Evolutionary conservation across 768 basidiomycete species (phyloP).

Genomic region (Sporobolomyces phaffii): DNA sequence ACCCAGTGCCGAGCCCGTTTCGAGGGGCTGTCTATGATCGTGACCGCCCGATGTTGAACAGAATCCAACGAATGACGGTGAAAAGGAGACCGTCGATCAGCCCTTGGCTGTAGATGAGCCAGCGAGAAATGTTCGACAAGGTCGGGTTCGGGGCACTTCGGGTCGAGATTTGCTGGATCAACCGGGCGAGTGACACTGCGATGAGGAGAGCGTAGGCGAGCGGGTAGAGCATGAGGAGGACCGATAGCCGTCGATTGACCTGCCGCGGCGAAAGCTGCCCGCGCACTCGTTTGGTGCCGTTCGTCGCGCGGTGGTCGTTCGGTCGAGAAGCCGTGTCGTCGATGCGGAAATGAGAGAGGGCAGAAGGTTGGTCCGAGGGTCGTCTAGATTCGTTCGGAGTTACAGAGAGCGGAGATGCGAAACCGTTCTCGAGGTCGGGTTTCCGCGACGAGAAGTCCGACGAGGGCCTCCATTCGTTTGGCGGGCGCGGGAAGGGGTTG

Average conservation of each 20-base stretch:
- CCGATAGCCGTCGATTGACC: constrained; percentile 22
- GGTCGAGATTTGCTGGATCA: constrained; percentile 10
- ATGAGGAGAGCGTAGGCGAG: constrained; percentile 27
- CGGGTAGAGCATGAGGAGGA: constrained; percentile 27
- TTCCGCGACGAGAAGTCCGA: background rate
- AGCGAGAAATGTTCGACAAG: background rate
- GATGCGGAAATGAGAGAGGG: constrained; percentile 1
- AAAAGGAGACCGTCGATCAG: constrained; percentile 21
- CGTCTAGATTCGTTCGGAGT: background rate
- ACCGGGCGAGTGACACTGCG: constrained; percentile 20
- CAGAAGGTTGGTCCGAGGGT: constrained; percentile 1
- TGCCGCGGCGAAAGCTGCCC: constrained; percentile 17
- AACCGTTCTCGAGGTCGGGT: background rate
- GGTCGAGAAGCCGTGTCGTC: background rate
- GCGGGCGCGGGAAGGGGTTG: background rate
- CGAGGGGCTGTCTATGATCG: background rate
- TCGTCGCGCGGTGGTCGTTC: too few relatives aligned
- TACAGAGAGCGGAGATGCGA: too few relatives aligned
- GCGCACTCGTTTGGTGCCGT: too few relatives aligned
- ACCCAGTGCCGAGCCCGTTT: background rate
- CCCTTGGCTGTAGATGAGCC: constrained; percentile 18
- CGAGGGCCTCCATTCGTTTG: background rate
- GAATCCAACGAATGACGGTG: background rate
- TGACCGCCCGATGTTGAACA: constrained; percentile 11
- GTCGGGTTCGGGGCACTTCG: background rate